phyloP scores from a whole-genome alignment of 139 green algal genomes.

The Spirogloea muscicola region DNA sequence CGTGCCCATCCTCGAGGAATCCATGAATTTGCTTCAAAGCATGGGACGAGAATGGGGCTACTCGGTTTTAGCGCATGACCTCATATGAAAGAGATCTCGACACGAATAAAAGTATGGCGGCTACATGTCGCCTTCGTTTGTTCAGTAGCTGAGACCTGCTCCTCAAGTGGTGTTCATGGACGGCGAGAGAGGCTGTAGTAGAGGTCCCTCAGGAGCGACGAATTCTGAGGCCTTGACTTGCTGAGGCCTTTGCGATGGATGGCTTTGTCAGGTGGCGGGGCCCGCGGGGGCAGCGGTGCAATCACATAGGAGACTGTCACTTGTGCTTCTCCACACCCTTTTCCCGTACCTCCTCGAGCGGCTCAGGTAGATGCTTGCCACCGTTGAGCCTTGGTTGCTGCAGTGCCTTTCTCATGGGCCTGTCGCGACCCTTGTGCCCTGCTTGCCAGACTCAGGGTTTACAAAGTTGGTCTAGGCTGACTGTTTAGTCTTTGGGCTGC shows the following conservation, averaged over 20 bases:
- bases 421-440: too few relatives aligned
- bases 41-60: neutral
- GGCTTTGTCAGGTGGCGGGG: neutral
- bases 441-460: neutral
- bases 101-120: neutral
- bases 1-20: neutral
- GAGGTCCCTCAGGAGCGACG: neutral
- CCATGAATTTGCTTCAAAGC: neutral
- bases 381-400: too few relatives aligned
- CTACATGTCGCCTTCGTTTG: neutral
- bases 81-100: neutral
- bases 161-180: neutral
- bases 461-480: neutral
- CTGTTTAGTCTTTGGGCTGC: neutral
- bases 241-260: neutral
- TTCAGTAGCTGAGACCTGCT: neutral
- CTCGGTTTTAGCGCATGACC: neutral
- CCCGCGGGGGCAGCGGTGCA: neutral
- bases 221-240: neutral
- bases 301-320: neutral
- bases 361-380: neutral
- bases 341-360: constrained; percentile 4
- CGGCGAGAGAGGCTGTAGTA: neutral
- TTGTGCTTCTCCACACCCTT: neutral
- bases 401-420: too few relatives aligned